These are phyloP conservation scores for Lobulomyces angularis DNA, from an alignment of 192 early-diverging fungal genomes.

Conservation along the genomic window DNA sequence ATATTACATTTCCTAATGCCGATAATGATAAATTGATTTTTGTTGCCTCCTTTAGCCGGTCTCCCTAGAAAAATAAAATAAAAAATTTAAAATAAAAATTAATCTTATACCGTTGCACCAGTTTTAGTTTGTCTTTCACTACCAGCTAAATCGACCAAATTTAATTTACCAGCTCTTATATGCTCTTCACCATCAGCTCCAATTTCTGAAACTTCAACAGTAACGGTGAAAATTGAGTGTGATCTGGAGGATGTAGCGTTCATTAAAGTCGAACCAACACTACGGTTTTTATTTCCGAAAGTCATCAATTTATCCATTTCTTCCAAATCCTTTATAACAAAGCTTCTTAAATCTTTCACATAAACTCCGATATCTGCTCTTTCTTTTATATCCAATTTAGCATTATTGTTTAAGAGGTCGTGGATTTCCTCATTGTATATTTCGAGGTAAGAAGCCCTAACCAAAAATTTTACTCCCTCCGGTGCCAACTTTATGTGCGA, in stretches of 20 bases:
- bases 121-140: constrained; percentile 50
- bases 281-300: constrained; percentile 59
- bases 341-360: constrained; percentile 44
- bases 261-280: constrained; percentile 60
- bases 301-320: constrained; percentile 55
- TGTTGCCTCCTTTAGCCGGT: constrained; percentile 49
- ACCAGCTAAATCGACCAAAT: constrained; percentile 53
- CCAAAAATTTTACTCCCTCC: constrained; percentile 54
- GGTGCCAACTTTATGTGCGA: constrained; percentile 33
- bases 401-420: constrained; percentile 66
- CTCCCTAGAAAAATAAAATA: constrained; percentile 14
- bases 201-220: constrained; percentile 42
- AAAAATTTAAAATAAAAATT: neutral
- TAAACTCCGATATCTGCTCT: constrained; percentile 48
- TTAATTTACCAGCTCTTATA: constrained; percentile 49
- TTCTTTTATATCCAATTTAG: constrained; percentile 49
- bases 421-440: constrained; percentile 90
- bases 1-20: constrained; percentile 52
- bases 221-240: constrained; percentile 56
- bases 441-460: constrained; percentile 81
- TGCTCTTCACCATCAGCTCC: constrained; percentile 24
- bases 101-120: constrained; percentile 33
- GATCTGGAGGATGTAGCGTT: constrained; percentile 61
- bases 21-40: constrained; percentile 55
- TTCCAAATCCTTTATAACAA: constrained; percentile 49